Base-by-base conservation (phyloP, 2,329 filamentous ascomycete species). In the Aspergillus sp. region DNA sequence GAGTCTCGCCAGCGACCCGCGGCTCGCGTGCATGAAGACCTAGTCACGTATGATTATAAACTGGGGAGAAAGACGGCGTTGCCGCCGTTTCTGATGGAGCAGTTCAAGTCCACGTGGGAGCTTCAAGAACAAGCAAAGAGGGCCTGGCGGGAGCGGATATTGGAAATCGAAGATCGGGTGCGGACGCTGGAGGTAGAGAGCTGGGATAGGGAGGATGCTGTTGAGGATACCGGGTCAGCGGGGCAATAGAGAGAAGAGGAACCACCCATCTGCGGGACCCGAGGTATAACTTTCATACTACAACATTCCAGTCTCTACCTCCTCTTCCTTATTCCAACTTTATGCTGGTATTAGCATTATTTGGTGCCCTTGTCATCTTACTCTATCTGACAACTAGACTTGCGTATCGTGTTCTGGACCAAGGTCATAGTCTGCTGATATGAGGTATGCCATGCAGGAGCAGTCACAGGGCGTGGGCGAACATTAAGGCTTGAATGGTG, bases 11-110 rank as follows among this genome's bases (percentile, higher is more conserved):
- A 88, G 68, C 83, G 92, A 20, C 80, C 86, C 14, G 90, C 91
- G 9, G 92, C 92, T 3, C 81, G 88, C 49, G 90, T 89, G 58
- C 80, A 86, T 29, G 93, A 97, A 75, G 90, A 94, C 65, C 86
- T 91, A 59, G 89, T 90, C 10, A 80, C 91, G 0, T 96, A 95
- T 75, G 89, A 96, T 76, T 91, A 92, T 73, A 77, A 73, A 31
- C 72, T 75, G 26, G 84, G 77, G 10, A 81, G 78, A 70, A 90
- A 89, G 75, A 81, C 68, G 0, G 69, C 78, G 2, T 73, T 91
- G 50, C 81, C 81, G 52, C 76, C 79, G 0, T 91, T 88, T 66
- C 86, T 90, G 79, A 71, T 86, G 49, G 78, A 84, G 7, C 82
- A 84, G 51, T 86, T 92, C 67, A 75, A 77, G 56, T 75, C 82